phyloP scores from a whole-genome alignment of 306 rosid species.

The Alnus rubra region DNA sequence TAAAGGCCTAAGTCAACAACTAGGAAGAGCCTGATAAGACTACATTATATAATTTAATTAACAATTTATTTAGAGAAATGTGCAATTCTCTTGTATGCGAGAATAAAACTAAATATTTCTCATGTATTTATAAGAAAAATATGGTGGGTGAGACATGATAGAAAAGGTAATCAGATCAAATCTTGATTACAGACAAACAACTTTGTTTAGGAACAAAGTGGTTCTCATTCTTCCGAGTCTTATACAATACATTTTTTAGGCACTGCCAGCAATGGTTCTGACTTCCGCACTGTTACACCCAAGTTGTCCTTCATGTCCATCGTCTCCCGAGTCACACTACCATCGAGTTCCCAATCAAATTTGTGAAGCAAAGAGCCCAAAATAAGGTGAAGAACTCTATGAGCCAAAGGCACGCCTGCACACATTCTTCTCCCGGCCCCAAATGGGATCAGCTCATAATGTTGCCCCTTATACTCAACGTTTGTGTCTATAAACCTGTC shows the following conservation, averaged over 20 bases:
- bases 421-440: constrained; percentile 65
- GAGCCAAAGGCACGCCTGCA: constrained; percentile 52
- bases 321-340: constrained; percentile 28
- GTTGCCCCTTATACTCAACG: constrained; percentile 43
- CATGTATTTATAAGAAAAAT: too few species aligned
- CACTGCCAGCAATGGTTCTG: constrained; percentile 43
- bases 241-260: constrained; percentile 23
- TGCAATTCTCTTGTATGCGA: too few species aligned
- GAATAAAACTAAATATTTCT: too few species aligned
- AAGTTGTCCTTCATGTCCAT: constrained; percentile 46
- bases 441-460: constrained; percentile 47
- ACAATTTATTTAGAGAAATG: too few species aligned
- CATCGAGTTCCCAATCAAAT: constrained; percentile 56
- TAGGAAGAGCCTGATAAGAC: too few species aligned
- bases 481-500: constrained; percentile 42
- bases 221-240: neutral
- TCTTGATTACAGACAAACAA: too few species aligned
- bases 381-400: constrained; percentile 40
- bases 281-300: constrained; percentile 46
- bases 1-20: too few species aligned
- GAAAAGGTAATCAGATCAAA: too few species aligned
- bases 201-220: too few species aligned
- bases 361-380: constrained; percentile 54
- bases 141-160: too few species aligned
- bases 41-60: too few species aligned